Evolutionary conservation across 352 stramenopile genomes (phyloP), one percentile per base, ranked within the genome.

Genomic region (Pythium brassicae): DNA sequence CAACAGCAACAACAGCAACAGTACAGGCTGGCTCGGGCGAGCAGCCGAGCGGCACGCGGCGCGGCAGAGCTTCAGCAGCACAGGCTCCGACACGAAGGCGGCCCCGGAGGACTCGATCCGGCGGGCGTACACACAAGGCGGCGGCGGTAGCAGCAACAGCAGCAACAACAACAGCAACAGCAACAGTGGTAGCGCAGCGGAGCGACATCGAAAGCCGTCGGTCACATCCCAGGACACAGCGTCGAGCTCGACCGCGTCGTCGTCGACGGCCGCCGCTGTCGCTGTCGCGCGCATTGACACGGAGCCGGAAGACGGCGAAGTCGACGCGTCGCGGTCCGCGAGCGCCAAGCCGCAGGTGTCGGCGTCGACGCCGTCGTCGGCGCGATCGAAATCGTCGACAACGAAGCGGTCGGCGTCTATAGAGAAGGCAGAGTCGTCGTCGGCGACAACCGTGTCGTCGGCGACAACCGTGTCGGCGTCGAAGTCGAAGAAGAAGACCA

Each of bases 11-110:
- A 53, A 22, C 3, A 32, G 54, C n/a, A 60, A 66, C 22, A 80
- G 69, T 55, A 66, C 68, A 22, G 80, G 78, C 12, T 68, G 80
- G 34, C 78, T 91, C 71, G 72, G 82, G 20, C 79, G 82, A 22
- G 79, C 82, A 20, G 80, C 76, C 1, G 79, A 92, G 63, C 68
- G 80, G 29, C 70, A 82, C 17, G 76, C 74, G 37, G 66, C 76
- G 27, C 66, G 82, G 9, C 71, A 85, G 42, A 64, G 68, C 32
- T 39, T 10, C 35, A 74, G 67, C 45, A 66, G 62, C 5, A 55
- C 61, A 4, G 52, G 49, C n/a, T 34, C 27, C 5, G n/a, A 44
- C 34, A 15, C 47, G 26, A 12, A 26, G 9, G 42, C 23, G 29
- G 43, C 62, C n/a, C 29, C 55, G 1, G 72, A 81, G 25, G 72